Conservation (phyloP, 805 yeast species). For the Pichia cephalocereana region DNA sequence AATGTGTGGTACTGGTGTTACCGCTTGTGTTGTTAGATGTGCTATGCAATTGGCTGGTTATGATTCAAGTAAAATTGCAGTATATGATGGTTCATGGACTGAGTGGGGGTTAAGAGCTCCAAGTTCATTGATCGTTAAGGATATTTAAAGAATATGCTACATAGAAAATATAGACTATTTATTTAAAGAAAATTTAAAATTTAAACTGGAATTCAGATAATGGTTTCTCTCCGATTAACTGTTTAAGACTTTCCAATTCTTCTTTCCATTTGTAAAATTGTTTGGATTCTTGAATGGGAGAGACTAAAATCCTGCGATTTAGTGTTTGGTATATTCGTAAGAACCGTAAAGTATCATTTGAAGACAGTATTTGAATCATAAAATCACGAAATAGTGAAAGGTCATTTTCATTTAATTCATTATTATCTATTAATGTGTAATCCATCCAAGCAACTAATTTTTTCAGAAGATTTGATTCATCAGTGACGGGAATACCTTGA, state of each 20-base stretch:
- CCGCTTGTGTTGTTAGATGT: slow-evolving; percentile 78
- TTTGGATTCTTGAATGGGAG: not conserved
- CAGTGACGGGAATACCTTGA: slow-evolving; percentile 17
- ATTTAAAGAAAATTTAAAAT: slow-evolving; percentile 3
- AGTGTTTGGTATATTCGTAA: slow-evolving; percentile 11
- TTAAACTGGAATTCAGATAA: slow-evolving; percentile 6
- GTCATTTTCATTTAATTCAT: slow-evolving; percentile 20
- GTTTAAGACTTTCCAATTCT: slow-evolving; percentile 11
- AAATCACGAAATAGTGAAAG: slow-evolving; percentile 20
- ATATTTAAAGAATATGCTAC: not conserved
- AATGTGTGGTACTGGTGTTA: slow-evolving; percentile 95
- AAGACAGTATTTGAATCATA: slow-evolving; percentile 18
- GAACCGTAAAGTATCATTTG: slow-evolving; percentile 15
- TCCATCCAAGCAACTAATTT: slow-evolving; percentile 20
- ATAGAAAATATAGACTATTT: not conserved
- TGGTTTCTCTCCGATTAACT: slow-evolving; percentile 6
- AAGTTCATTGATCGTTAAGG: slow-evolving; percentile 40
- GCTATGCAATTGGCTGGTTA: slow-evolving; percentile 56
- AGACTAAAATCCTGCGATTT: not conserved
- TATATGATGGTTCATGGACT: slow-evolving; percentile 86
- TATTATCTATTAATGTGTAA: slow-evolving; percentile 11
- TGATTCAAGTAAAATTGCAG: slow-evolving; percentile 35
- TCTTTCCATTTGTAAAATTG: slow-evolving; percentile 17
- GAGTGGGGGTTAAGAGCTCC: slow-evolving; percentile 82
- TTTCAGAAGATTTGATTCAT: slow-evolving; percentile 9